These are phyloP conservation scores for Hemileccinum impolitum DNA, from an alignment of 768 basidiomycete genomes.

Conservation along the genomic window DNA sequence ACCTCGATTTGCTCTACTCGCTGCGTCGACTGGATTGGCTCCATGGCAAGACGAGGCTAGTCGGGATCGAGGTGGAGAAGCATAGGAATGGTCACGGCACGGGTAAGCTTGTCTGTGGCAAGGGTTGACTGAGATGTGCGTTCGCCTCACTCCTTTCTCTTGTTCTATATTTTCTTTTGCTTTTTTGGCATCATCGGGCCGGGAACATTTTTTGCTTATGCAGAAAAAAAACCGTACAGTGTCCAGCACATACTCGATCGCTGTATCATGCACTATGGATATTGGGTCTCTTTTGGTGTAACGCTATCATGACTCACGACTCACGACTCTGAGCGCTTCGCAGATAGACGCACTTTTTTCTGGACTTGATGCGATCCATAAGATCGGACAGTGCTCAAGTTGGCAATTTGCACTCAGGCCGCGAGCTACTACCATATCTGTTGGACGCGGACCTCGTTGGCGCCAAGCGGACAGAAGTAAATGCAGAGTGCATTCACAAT, in stretches of 20 bases:
- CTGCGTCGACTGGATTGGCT: conserved; percentile 65
- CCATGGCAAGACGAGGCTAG: conserved; percentile 53
- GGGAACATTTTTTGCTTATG: background rate
- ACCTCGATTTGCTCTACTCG: conserved; percentile 60
- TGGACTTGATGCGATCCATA: no score
- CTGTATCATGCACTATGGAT: conserved; percentile 3
- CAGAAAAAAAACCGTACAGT: background rate
- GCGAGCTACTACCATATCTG: no score
- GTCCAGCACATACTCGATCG: conserved; percentile 8
- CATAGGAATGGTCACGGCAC: conserved; percentile 34
- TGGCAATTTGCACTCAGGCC: no score
- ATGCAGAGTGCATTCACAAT: no score
- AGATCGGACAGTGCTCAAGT: no score
- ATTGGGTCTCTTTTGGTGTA: conserved; percentile 19
- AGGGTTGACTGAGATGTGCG: conserved; percentile 26
- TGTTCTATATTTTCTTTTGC: background rate
- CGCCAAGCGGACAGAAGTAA: no score
- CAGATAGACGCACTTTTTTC: no score
- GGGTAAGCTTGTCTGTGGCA: conserved; percentile 50
- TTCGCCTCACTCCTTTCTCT: background rate
- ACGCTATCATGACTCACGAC: conserved; percentile 10
- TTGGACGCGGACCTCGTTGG: no score
- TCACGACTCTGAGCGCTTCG: no score
- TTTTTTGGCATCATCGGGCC: conserved; percentile 5
- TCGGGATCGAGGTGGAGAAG: conserved; percentile 60